Percentiles rank a stretch among this genome's conserved stretches.
Conservation (phyloP, 164 flowering plant species). For the Stephania cephalantha region DNA sequence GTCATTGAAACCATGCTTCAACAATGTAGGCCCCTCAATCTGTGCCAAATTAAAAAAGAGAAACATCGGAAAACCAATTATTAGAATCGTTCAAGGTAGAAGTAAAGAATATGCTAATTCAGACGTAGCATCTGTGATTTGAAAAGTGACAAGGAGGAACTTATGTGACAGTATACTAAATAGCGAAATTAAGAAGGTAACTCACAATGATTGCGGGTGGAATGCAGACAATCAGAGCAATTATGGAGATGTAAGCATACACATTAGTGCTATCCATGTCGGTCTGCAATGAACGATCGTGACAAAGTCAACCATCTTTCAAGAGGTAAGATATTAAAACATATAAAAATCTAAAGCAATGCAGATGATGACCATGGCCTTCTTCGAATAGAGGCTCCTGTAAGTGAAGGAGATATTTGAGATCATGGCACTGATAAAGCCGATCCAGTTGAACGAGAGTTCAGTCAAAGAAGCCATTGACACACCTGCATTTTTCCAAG, state of each 20-base stretch:
- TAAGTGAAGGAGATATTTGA: conserved; percentile 97
- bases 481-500: conserved; percentile 54
- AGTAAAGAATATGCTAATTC: no score
- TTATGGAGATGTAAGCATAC: conserved; percentile 92
- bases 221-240: conserved; percentile 82
- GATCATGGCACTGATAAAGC: conserved; percentile 96
- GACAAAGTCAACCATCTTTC: neutral
- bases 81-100: neutral
- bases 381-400: conserved; percentile 94
- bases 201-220: conserved; percentile 91
- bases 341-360: neutral
- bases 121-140: no score
- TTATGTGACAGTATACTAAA: no score
- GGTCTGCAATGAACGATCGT: conserved; percentile 45
- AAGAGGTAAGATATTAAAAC: neutral
- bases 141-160: no score
- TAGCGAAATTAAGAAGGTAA: neutral
- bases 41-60: conserved; percentile 16
- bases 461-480: conserved; percentile 97
- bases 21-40: conserved; percentile 83
- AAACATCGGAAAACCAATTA: neutral
- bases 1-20: conserved; percentile 68
- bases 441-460: conserved; percentile 94
- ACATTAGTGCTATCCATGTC: conserved; percentile 93
- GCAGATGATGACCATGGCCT: conserved; percentile 71